Conservation (phyloP, 2,329 filamentous ascomycete genomes). For the Coleophoma cylindrospora region DNA sequence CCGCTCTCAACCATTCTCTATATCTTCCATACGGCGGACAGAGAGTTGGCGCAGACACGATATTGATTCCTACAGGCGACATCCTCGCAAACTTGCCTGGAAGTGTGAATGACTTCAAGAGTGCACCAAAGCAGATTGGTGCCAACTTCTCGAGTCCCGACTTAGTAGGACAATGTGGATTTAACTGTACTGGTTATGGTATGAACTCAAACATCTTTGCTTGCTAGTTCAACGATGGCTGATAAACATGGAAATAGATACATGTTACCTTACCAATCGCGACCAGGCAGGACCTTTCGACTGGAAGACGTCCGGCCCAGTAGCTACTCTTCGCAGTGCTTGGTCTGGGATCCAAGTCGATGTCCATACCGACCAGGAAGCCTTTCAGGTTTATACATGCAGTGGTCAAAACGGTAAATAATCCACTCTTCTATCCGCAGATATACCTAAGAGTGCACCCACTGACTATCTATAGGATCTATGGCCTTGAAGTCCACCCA, state of each 20-base stretch:
- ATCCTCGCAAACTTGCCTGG: constrained; percentile 64
- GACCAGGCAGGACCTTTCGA: constrained; percentile 50
- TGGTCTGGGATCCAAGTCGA: constrained; percentile 83
- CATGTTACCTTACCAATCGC: constrained; percentile 65
- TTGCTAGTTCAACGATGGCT: neutral
- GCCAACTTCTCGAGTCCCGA: constrained; percentile 58
- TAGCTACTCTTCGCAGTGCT: constrained; percentile 63
- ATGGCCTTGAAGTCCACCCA: constrained; percentile 67
- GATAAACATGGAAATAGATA: constrained; percentile 40
- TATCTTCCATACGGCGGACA: constrained; percentile 69
- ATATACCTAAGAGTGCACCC: neutral
- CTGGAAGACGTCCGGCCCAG: constrained; percentile 56
- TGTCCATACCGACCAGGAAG: constrained; percentile 77
- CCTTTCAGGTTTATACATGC: constrained; percentile 86
- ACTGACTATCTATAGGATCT: constrained; percentile 29
- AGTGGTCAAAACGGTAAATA: constrained; percentile 58
- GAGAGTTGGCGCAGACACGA: constrained; percentile 63
- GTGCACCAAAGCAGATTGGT: constrained; percentile 72
- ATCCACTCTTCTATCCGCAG: neutral
- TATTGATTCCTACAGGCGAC: constrained; percentile 70
- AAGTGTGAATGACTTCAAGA: constrained; percentile 80
- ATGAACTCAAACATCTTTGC: constrained; percentile 24
- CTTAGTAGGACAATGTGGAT: constrained; percentile 70
- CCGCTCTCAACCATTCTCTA: constrained; percentile 66
- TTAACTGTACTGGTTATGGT: constrained; percentile 81